phyloP scores from a whole-genome alignment of 441 rosid species.

The Heliophila coronopifolia region DNA sequence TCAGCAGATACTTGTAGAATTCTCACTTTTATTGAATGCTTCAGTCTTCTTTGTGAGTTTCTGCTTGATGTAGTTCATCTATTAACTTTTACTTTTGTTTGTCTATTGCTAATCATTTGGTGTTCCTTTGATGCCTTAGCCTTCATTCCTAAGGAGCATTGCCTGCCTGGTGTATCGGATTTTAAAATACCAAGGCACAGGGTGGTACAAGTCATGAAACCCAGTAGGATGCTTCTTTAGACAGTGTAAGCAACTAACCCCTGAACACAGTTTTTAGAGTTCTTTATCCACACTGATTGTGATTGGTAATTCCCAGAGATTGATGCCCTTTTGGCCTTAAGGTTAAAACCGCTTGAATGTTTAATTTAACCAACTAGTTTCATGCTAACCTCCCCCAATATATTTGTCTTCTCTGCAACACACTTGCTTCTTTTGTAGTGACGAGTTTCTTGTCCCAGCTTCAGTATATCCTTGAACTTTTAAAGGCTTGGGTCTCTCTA shows the following conservation, averaged over 20 bases:
- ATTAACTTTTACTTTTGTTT: slow-evolving; percentile 1
- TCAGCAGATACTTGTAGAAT: slow-evolving; percentile 20
- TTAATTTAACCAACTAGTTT: slow-evolving; percentile 46
- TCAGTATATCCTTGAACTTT: slow-evolving; percentile 62
- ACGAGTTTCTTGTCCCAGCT: slow-evolving; percentile 68
- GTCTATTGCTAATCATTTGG: slow-evolving; percentile 6
- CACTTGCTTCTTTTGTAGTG: slow-evolving; percentile 61
- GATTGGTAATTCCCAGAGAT: slow-evolving; percentile 1
- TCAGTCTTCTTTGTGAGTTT: slow-evolving; percentile 26
- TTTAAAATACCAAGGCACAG: too few relatives aligned
- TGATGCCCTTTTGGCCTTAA: not conserved
- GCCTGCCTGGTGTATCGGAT: slow-evolving; percentile 17
- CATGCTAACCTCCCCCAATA: slow-evolving; percentile 63
- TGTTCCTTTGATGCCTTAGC: slow-evolving; percentile 19
- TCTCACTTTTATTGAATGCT: slow-evolving; percentile 17
- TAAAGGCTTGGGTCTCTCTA: slow-evolving; percentile 48
- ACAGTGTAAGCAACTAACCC: slow-evolving; percentile 24
- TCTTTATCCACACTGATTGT: not conserved
- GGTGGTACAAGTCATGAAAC: slow-evolving; percentile 17
- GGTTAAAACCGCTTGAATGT: not conserved
- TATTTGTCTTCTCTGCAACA: slow-evolving; percentile 49
- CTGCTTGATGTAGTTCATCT: slow-evolving; percentile 2
- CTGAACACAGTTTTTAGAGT: not conserved
- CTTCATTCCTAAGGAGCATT: slow-evolving; percentile 11
- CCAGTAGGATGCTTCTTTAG: slow-evolving; percentile 16